Conservation (phyloP, 2,329 filamentous ascomycete species). For the Cryphonectria radicalis region DNA sequence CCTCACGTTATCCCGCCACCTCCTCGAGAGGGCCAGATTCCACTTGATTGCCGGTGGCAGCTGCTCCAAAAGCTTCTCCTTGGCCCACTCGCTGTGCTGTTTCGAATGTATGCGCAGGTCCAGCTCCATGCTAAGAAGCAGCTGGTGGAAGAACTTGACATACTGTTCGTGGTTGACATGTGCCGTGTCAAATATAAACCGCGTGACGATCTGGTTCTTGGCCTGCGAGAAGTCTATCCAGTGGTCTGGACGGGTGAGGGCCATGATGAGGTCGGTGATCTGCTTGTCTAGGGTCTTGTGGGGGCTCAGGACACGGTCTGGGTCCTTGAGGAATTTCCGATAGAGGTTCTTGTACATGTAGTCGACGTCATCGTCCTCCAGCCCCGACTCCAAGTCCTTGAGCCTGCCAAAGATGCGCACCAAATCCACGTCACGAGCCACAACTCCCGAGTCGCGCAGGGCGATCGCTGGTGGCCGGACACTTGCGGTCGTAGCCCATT, state of each 20-base stretch:
- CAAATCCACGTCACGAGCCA: conserved; percentile 65
- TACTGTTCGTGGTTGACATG: conserved; percentile 61
- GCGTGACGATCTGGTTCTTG: conserved; percentile 74
- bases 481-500: conserved; percentile 66
- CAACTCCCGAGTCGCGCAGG: conserved; percentile 60
- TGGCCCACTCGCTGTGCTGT: conserved; percentile 64
- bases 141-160: conserved; percentile 73
- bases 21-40: conserved; percentile 73
- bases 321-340: conserved; percentile 68
- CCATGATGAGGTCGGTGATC: conserved; percentile 72
- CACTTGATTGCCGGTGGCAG: conserved; percentile 74
- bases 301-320: conserved; percentile 63
- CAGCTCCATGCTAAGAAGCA: conserved; percentile 74
- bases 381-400: conserved; percentile 58
- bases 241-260: conserved; percentile 64
- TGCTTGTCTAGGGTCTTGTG: conserved; percentile 71
- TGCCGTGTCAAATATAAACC: conserved; percentile 69
- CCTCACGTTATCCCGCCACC: conserved; percentile 73
- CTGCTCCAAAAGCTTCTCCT: conserved; percentile 65
- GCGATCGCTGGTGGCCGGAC: conserved; percentile 58
- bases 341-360: conserved; percentile 69
- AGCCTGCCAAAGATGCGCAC: conserved; percentile 62
- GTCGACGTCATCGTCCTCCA: conserved; percentile 61
- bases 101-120: conserved; percentile 70
- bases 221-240: conserved; percentile 76